Conservation (phyloP, 2,329 filamentous ascomycete genomes). For the Ascochyta viciae-villosae region DNA sequence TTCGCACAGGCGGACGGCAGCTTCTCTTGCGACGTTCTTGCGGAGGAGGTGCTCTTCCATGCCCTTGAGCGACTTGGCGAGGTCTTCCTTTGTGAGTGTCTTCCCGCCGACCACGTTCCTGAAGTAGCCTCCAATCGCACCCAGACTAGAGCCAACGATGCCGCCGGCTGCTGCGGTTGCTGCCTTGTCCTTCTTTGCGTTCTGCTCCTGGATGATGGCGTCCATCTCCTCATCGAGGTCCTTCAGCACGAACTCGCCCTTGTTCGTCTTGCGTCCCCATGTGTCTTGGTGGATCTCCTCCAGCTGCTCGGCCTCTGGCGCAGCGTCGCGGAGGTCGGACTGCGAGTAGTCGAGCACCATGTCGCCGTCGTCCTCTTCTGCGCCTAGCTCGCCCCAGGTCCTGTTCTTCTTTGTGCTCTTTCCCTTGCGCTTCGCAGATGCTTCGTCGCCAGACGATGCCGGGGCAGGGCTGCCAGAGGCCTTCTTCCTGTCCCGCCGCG, state of each 20-base stretch:
- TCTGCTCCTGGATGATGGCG: slow-evolving; percentile 82
- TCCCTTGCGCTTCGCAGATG: slow-evolving; percentile 61
- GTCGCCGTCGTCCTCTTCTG: slow-evolving; percentile 81
- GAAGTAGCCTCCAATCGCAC: slow-evolving; percentile 86
- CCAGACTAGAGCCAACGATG: slow-evolving; percentile 79
- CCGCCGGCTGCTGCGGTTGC: slow-evolving; percentile 55
- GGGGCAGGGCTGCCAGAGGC: slow-evolving; percentile 63
- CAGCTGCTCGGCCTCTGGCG: slow-evolving; percentile 63
- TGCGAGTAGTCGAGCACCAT: slow-evolving; percentile 90
- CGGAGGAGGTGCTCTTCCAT: slow-evolving; percentile 95
- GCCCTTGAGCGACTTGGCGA: slow-evolving; percentile 89
- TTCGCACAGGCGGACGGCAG: slow-evolving; percentile 87
- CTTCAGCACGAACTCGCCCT: slow-evolving; percentile 92
- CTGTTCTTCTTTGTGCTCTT: slow-evolving; percentile 82
- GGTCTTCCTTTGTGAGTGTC: slow-evolving; percentile 83
- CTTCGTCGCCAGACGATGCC: slow-evolving; percentile 85
- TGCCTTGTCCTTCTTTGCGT: slow-evolving; percentile 58
- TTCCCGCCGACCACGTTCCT: slow-evolving; percentile 95
- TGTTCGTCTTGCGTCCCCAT: slow-evolving; percentile 84
- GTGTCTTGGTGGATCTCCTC: slow-evolving; percentile 79
- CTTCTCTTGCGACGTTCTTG: slow-evolving; percentile 97
- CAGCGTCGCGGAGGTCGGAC: slow-evolving; percentile 58
- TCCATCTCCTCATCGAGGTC: slow-evolving; percentile 94
- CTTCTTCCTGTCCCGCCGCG: slow-evolving; percentile 79
- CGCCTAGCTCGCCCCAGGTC: slow-evolving; percentile 92